Percentiles rank a stretch among this genome's conserved stretches.
Evolutionary conservation across 164 flowering plant species (phyloP).

Genomic region (Tetrastigma voinierianum): DNA sequence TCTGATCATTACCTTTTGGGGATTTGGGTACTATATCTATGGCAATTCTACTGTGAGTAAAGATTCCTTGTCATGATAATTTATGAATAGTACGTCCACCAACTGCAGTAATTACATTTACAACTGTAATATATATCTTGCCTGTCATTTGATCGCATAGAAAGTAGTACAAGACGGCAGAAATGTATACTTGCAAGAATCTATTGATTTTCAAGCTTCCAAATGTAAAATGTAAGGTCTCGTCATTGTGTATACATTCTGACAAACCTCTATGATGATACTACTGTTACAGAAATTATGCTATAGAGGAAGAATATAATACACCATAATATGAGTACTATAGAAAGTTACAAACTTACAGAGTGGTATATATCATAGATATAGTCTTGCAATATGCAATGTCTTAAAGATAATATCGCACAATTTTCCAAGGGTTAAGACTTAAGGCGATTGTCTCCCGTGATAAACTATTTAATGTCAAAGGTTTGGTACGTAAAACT

Average conservation of each 20-base stretch:
- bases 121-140: not conserved
- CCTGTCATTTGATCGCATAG: not conserved
- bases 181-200: not conserved
- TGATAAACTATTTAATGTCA: no score
- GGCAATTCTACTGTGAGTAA: slow-evolving; percentile 44
- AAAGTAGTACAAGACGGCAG: not conserved
- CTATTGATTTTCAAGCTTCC: not conserved
- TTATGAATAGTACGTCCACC: no score
- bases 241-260: not conserved
- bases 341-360: no score
- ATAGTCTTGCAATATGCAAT: no score
- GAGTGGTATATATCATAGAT: no score
- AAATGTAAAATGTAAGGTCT: not conserved
- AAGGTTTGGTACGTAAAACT: no score
- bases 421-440: no score
- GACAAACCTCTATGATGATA: not conserved
- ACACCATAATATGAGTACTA: no score
- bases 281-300: no score
- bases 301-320: no score
- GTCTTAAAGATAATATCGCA: no score
- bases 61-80: slow-evolving; percentile 19
- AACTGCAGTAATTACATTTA: not conserved
- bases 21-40: slow-evolving; percentile 71
- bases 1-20: slow-evolving; percentile 84
- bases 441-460: no score